Percentiles rank a stretch among this genome's conserved stretches.
phyloP scores from a whole-genome alignment of 2,329 filamentous ascomycete species.

The Aspergillus calidoustus region DNA sequence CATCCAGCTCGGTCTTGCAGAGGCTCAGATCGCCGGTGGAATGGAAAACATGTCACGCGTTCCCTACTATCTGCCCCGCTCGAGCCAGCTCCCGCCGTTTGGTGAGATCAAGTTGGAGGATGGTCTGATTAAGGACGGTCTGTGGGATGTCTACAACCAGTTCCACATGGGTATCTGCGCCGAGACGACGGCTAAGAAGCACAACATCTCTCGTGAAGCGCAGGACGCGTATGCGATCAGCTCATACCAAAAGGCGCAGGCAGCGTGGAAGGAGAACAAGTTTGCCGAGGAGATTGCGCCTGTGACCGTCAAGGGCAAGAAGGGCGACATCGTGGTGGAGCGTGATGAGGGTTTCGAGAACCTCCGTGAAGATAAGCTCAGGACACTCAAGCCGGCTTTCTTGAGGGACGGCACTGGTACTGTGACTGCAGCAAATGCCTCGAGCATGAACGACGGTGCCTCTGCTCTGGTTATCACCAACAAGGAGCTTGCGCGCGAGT shows the following conservation, averaged over 20 bases:
- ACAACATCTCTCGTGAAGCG: constrained; percentile 76
- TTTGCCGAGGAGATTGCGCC: constrained; percentile 91
- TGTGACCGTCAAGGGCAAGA: constrained; percentile 81
- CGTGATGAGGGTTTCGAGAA: constrained; percentile 90
- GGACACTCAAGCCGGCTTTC: constrained; percentile 88
- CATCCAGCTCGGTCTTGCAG: constrained; percentile 86
- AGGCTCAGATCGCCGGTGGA: constrained; percentile 88
- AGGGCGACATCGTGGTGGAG: constrained; percentile 78
- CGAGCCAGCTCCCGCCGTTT: constrained; percentile 81
- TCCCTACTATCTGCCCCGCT: constrained; percentile 84
- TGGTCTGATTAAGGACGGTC: constrained; percentile 88
- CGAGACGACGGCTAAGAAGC: constrained; percentile 90
- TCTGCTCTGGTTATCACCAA: constrained; percentile 85
- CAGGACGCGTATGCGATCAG: constrained; percentile 91
- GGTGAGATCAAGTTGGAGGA: constrained; percentile 88
- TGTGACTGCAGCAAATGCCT: constrained; percentile 93
- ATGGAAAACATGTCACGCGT: constrained; percentile 99
- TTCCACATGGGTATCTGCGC: constrained; percentile 98
- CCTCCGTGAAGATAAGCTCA: constrained; percentile 83
- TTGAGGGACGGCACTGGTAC: constrained; percentile 82
- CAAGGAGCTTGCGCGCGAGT: constrained; percentile 78
- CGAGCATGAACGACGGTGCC: constrained; percentile 92
- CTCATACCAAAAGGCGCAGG: constrained; percentile 87
- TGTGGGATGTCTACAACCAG: constrained; percentile 96
- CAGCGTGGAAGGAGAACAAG: constrained; percentile 79